Evolutionary conservation across 176 grass and related monocot species (phyloP).

Genomic region (Puya raimondii): DNA sequence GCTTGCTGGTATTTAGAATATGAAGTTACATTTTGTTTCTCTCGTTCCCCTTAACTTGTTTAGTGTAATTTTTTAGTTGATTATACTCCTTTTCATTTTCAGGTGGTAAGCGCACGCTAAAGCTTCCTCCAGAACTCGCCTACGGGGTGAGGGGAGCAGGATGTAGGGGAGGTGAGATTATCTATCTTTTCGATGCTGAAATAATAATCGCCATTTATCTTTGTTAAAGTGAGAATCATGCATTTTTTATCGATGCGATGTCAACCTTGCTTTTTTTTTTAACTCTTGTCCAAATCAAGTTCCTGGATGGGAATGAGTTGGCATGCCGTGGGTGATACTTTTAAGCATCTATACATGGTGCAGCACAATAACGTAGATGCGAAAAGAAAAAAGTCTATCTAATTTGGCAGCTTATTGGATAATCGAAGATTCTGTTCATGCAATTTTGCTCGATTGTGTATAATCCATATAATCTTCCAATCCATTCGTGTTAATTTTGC

Average conservation of each 20-base stretch:
- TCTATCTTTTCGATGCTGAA: background rate
- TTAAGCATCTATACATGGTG: no score
- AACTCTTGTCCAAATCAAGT: no score
- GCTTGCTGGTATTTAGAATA: slow-evolving; percentile 41
- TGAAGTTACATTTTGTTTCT: background rate
- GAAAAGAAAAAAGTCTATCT: no score
- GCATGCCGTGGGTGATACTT: no score
- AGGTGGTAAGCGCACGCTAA: slow-evolving; percentile 85
- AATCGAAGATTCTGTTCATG: no score
- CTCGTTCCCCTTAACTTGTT: background rate
- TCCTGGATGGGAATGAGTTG: no score
- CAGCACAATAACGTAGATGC: no score
- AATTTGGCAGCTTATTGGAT: no score
- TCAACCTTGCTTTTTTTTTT: no score
- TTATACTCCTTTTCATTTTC: background rate
- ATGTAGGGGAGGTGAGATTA: slow-evolving; percentile 46
- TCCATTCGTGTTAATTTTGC: no score
- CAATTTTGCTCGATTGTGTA: no score
- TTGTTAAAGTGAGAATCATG: background rate
- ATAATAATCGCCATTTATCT: background rate
- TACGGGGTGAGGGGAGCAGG: slow-evolving; percentile 75
- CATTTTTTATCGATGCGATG: background rate
- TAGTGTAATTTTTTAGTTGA: background rate
- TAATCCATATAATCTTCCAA: no score
- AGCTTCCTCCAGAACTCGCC: slow-evolving; percentile 63